Base-by-base conservation (phyloP, 164 flowering plant genomes). In the Taxillus chinensis region DNA sequence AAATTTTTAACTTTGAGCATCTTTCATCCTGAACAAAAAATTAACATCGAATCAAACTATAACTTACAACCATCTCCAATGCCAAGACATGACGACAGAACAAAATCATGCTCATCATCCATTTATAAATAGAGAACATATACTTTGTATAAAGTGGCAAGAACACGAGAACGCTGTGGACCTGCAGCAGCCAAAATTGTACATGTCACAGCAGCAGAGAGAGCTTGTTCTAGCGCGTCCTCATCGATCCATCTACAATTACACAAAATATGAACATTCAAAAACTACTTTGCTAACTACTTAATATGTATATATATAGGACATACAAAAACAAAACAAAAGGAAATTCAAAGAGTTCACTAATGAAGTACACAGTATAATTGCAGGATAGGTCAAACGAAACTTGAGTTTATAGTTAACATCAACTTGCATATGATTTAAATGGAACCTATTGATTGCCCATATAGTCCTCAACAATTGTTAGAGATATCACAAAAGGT, bases 181-280 rank as follows among this genome's bases (percentile, higher is more conserved):
- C 99, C 99, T 55, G 99, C 97, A 67, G 89, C 97, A 74, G 99
- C 99, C 81, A 95, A 76, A 70, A 91, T 95, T 67, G 99, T 95
- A 73, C 99, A 95, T 27, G 99, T 95, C 48, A 95, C 93, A 65
- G 99, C 99, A 76, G 97, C 91, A 62, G 95, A 77, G 59, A 95
- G 70, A 65, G 99, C 97, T 80, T 91, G 96, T 78, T 93, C 95
- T 64, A 95, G 65, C 55, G 96, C 99, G 57, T 86, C 95, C 73
- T 95, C 99, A 57, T 91, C 87, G 72, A 91, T 89, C 65, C 64
- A 79, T 70, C 97, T 95, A 66, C 4, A 13, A 69, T 14, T 15
- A 43, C 55, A 45, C 13, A 41, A 39, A 9, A 2, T 27, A 64
- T 8, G 16, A 12, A 55, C 41, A 53, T 37, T 41, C 3, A 62